Percentiles rank a stretch among this genome's conserved stretches.
Evolutionary conservation across 495 filamentous ascomycete species (phyloP).

Genomic region (Usnea hakonensis): DNA sequence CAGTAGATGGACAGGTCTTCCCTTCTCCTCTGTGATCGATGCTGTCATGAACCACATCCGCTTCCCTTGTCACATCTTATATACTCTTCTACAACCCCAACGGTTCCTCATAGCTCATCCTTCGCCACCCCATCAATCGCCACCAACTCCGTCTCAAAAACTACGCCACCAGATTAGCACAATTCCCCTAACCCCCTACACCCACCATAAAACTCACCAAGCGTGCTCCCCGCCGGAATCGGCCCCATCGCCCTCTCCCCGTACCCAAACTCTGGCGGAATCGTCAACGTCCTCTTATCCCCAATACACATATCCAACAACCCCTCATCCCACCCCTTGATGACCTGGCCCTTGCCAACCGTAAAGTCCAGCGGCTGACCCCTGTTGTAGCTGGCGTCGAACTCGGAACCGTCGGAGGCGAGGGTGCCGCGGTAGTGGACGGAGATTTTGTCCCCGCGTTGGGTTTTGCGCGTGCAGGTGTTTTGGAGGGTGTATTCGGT

Average conservation of each 20-base stretch:
- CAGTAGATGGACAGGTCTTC: neutral
- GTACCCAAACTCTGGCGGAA: conserved; percentile 81
- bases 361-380: conserved; percentile 67
- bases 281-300: conserved; percentile 86
- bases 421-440: conserved; percentile 88
- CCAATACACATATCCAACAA: conserved; percentile 94
- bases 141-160: conserved; percentile 63
- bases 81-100: neutral
- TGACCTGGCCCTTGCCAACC: conserved; percentile 74
- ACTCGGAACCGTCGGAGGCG: conserved; percentile 41
- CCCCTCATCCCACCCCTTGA: conserved; percentile 91
- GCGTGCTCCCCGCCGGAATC: conserved; percentile 69
- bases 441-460: conserved; percentile 66
- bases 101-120: conserved; percentile 47
- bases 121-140: conserved; percentile 72
- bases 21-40: neutral
- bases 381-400: conserved; percentile 63
- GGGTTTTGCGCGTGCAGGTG: conserved; percentile 64
- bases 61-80: neutral
- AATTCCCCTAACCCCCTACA: neutral
- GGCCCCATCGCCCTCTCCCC: conserved; percentile 66
- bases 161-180: neutral
- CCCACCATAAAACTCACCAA: conserved; percentile 42
- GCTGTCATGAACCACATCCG: neutral
- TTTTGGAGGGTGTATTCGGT: conserved; percentile 69